Percentiles rank a stretch among this genome's conserved stretches.
phyloP scores from a whole-genome alignment of 768 basidiomycete genomes.

The Mycena olivaceomarginata region DNA sequence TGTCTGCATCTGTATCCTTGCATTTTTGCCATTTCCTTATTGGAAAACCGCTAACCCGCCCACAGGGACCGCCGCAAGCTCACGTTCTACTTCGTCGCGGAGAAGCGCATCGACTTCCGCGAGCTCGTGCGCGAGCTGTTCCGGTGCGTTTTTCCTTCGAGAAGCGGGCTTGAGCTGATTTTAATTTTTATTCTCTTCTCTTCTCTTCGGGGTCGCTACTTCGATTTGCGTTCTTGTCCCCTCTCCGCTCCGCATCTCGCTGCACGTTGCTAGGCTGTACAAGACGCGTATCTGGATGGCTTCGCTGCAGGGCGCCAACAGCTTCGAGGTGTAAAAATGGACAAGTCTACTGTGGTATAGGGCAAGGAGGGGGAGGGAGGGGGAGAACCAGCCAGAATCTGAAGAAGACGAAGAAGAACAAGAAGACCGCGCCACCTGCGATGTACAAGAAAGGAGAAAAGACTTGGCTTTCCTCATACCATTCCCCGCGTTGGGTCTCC shows the following conservation, averaged over 20 bases:
- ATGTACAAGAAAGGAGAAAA: conserved; percentile 15
- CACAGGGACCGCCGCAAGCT: conserved; percentile 96
- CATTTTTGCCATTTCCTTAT: background rate
- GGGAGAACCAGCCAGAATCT: background rate
- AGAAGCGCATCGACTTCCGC: conserved; percentile 96
- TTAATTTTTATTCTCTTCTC: too few relatives aligned
- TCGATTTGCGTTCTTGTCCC: too few relatives aligned
- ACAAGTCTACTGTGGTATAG: background rate
- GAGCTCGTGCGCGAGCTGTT: conserved; percentile 97
- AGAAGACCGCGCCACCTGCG: background rate
- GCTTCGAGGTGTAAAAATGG: conserved; percentile 43
- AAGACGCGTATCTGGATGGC: conserved; percentile 99
- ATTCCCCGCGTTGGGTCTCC: background rate
- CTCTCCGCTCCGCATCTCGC: background rate
- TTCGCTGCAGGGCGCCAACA: conserved; percentile 73
- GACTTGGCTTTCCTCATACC: background rate
- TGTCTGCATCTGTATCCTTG: too few relatives aligned
- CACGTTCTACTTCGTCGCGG: conserved; percentile 98
- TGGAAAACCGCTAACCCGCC: background rate
- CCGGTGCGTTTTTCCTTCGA: conserved; percentile 69
- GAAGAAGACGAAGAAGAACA: background rate
- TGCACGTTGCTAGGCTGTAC: conserved; percentile 75
- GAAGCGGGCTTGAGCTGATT: background rate
- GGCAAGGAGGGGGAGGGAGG: background rate
- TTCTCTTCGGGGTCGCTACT: too few relatives aligned